phyloP scores from a whole-genome alignment of 345 rosid genomes.

The Acer campestre region DNA sequence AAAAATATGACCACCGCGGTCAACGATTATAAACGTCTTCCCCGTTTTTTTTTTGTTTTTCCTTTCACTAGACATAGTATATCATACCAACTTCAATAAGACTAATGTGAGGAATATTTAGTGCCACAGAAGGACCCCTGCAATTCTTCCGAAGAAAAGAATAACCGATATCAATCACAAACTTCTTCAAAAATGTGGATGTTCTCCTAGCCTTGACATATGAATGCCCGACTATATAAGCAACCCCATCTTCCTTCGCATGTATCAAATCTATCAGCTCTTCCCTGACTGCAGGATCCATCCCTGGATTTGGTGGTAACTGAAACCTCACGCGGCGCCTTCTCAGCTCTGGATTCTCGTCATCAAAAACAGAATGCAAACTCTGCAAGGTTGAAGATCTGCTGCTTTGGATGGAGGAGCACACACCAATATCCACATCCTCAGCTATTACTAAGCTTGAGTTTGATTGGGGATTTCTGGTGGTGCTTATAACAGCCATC shows the following conservation, averaged over 20 bases:
- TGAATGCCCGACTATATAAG: constrained; percentile 87
- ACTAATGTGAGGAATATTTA: constrained; percentile 89
- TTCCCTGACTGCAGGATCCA: constrained; percentile 75
- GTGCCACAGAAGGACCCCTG: constrained; percentile 90
- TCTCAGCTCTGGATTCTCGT: constrained; percentile 61
- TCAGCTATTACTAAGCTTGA: constrained; percentile 55
- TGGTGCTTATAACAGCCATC: constrained; percentile 90
- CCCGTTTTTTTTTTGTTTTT: neutral
- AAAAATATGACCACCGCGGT: neutral
- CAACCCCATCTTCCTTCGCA: constrained; percentile 90
- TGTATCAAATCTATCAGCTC: constrained; percentile 76
- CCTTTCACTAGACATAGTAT: constrained; percentile 61
- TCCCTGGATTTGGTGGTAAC: constrained; percentile 52
- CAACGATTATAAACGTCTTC: neutral
- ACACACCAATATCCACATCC: constrained; percentile 43
- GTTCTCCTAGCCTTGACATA: constrained; percentile 82
- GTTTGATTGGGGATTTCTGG: constrained; percentile 51
- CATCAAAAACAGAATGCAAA: constrained; percentile 65
- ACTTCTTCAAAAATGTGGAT: constrained; percentile 68
- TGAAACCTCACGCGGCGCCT: constrained; percentile 68
- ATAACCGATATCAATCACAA: constrained; percentile 73
- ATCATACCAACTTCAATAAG: constrained; percentile 97
- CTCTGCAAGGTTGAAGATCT: constrained; percentile 72
- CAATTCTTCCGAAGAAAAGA: constrained; percentile 95
- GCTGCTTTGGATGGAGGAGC: constrained; percentile 63